phyloP scores from a whole-genome alignment of 768 basidiomycete species.

The Tylopilus cervinicoccineus region DNA sequence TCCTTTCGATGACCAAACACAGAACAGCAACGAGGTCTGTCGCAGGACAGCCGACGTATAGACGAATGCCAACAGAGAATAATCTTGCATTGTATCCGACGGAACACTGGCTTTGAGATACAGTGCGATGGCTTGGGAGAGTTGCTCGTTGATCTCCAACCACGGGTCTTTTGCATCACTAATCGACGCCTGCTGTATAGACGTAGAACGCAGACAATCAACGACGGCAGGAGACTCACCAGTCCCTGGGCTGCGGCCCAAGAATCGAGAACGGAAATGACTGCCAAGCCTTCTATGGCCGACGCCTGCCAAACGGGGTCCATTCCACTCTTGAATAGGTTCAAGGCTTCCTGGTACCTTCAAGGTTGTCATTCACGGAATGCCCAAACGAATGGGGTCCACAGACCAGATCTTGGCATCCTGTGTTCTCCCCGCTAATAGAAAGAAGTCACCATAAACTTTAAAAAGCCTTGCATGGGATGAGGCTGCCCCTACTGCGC shows the following conservation, averaged over 20 bases:
- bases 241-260: conserved; percentile 76
- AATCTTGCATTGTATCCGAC: conserved; percentile 50
- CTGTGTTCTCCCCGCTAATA: conserved; percentile 79
- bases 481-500: conserved; percentile 61
- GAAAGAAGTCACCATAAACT: conserved; percentile 82
- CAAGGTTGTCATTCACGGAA: conserved; percentile 18
- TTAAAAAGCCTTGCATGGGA: conserved; percentile 87
- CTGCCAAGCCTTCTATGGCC: conserved; percentile 81
- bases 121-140: conserved; percentile 56
- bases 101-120: conserved; percentile 58
- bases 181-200: conserved; percentile 50
- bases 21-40: conserved; percentile 69
- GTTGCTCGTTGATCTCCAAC: conserved; percentile 70
- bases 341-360: conserved; percentile 86
- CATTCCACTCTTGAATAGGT: conserved; percentile 65
- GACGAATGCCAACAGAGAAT: conserved; percentile 62
- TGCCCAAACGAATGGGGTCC: not conserved
- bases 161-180: conserved; percentile 63
- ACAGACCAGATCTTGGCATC: conserved; percentile 79
- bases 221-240: conserved; percentile 40
- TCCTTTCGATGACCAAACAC: conserved; percentile 83
- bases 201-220: conserved; percentile 1
- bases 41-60: conserved; percentile 66
- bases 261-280: conserved; percentile 73
- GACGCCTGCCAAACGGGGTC: conserved; percentile 90